Conservation (phyloP, 768 basidiomycete species). For the Mrakia blollopis region DNA sequence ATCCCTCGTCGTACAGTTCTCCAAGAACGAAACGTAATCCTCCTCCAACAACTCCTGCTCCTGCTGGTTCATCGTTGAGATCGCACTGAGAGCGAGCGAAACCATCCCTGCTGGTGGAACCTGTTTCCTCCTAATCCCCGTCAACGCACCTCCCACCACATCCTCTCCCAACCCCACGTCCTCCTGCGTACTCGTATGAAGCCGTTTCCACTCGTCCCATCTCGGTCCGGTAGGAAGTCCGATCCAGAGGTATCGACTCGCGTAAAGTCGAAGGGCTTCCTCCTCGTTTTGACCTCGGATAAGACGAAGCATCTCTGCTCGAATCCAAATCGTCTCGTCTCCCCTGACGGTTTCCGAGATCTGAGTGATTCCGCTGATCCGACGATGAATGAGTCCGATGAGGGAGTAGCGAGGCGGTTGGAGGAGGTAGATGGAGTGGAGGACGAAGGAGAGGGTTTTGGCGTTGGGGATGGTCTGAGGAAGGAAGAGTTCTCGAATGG, state of each 20-base stretch:
- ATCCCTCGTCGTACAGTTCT: background rate
- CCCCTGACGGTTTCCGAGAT: background rate
- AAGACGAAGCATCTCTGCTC: constrained; percentile 20
- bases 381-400: constrained; percentile 7
- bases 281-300: background rate
- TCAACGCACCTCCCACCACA: background rate
- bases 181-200: background rate
- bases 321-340: constrained; percentile 12
- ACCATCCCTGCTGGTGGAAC: background rate
- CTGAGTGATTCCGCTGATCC: constrained; percentile 7
- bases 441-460: background rate
- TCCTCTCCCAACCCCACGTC: constrained; percentile 1
- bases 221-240: constrained; percentile 13
- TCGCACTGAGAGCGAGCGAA: background rate
- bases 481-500: background rate
- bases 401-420: background rate
- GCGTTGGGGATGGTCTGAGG: background rate
- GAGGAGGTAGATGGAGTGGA: background rate
- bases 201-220: constrained; percentile 6
- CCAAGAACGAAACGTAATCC: background rate
- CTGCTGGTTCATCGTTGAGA: background rate
- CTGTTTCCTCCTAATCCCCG: constrained; percentile 12
- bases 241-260: constrained; percentile 15
- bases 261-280: constrained; percentile 7
- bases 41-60: background rate